Evolutionary conservation across 306 rosid genomes (phyloP), one percentile per base, ranked within the genome.

Genomic region (Quercus parvula): DNA sequence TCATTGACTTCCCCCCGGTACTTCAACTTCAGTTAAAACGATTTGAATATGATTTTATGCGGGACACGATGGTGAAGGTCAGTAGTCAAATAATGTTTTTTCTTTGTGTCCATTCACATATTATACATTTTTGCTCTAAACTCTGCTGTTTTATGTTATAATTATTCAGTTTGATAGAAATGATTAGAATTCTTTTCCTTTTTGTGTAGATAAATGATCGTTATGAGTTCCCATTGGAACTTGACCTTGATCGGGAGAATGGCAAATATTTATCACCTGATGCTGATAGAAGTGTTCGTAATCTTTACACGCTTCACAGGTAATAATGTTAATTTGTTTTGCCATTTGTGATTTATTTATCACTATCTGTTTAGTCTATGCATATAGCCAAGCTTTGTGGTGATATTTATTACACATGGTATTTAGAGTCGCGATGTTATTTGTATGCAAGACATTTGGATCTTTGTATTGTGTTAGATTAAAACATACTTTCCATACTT

Each of bases 41-140:
- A 77, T 96, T 96, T 85, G 99, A 96, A 82, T 96, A 96, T 81
- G 98, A 96, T 70, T 96, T 96, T 83, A 88, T 96, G 94, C 89
- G 97, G 77, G 99, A 96, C 78, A 93, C 98, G 15, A 96, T 96
- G 99, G 98, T 96, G 38, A 96, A 96, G 99, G 99, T 96, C 46
- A 52, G 95, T 81, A 79, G 49, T 76, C 73, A 66, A 71, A 77
- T 31, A 18, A 44, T 68, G 31, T 75, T 76, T 63, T 41, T 76
- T 20, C 12, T 79, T 46, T 46, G 59, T 35, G 33, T 49, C 71
- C 72, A n/a, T 74, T 74, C 78, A 14, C 69, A 63, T 58, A 70
- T 10, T 41, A 41, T 27, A 24, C 69, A 62, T 27, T 62, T 62
- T 11, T 20, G 19, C 69, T 62, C 69, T 62, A 27, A 61, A 61